Conservation (phyloP, 2,329 filamentous ascomycete species). For the Corinectria fuckeliana region DNA sequence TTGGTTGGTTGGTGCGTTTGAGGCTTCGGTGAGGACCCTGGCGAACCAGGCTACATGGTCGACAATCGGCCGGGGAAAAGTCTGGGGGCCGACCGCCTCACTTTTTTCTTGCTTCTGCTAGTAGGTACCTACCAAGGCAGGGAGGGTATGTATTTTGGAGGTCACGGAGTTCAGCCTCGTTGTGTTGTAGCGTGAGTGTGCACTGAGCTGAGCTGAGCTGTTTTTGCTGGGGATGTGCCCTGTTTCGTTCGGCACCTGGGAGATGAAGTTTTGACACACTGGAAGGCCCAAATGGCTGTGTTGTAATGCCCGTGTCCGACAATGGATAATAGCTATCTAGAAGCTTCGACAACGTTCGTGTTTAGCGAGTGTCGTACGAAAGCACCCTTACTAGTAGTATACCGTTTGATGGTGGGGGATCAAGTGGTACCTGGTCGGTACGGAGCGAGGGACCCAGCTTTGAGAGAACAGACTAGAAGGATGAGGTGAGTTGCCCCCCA, state of each 20-base stretch:
- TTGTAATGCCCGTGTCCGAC: neutral
- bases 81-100: neutral
- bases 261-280: neutral
- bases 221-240: neutral
- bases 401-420: constrained; percentile 6
- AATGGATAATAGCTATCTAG: constrained; percentile 27
- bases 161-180: constrained; percentile 8
- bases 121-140: too few relatives aligned
- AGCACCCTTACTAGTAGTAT: too few relatives aligned
- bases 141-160: too few relatives aligned
- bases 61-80: neutral
- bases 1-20: neutral
- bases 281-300: constrained; percentile 4
- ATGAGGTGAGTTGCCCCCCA: neutral
- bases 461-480: constrained; percentile 9
- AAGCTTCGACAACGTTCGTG: constrained; percentile 31
- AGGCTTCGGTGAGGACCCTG: neutral
- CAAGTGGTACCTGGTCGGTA: constrained; percentile 10
- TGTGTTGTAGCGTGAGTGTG: too few relatives aligned
- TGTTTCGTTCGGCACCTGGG: neutral
- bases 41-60: neutral
- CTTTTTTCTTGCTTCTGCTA: neutral
- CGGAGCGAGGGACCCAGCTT: neutral
- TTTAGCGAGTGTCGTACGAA: neutral
- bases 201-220: too few relatives aligned